Conservation (phyloP, 768 basidiomycete genomes). For the Pleurotus salmoneostramineus region DNA sequence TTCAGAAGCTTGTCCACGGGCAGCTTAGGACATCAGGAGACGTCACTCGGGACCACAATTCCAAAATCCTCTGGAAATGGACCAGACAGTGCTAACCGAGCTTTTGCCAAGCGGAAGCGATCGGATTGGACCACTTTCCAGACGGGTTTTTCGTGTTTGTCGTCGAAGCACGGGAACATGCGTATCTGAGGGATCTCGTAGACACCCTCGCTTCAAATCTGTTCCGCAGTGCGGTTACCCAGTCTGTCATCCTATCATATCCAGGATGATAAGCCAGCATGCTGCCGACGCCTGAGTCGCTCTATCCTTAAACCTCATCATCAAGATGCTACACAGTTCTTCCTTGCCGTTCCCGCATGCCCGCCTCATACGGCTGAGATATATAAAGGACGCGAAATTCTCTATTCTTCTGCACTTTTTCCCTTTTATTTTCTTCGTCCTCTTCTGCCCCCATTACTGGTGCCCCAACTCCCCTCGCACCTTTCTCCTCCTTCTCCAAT, state of each 20-base stretch:
- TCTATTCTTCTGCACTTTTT: background rate
- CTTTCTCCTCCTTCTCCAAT: background rate
- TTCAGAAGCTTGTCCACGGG: background rate
- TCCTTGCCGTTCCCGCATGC: slow-evolving; percentile 1
- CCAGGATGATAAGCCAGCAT: background rate
- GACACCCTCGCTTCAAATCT: background rate
- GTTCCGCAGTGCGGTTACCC: background rate
- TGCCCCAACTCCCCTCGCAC: background rate
- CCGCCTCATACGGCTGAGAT: background rate
- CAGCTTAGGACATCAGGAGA: no score
- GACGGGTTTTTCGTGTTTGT: background rate
- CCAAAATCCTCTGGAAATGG: background rate
- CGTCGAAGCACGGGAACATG: background rate
- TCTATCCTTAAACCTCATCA: slow-evolving; percentile 1
- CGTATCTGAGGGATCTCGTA: background rate
- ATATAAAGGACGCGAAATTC: slow-evolving; percentile 3
- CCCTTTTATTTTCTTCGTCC: background rate
- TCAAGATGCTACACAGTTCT: slow-evolving; percentile 1
- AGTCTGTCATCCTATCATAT: background rate
- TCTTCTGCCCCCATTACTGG: background rate
- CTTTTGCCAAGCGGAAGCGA: background rate
- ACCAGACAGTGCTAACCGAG: background rate
- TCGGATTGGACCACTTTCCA: background rate
- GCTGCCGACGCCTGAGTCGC: slow-evolving; percentile 2
- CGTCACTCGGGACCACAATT: background rate